A percentile compares a stretch with the other conserved stretches of the same genome.
These are phyloP conservation scores for Penium margaritaceum DNA, from an alignment of 139 green algal genomes.

Conservation along the genomic window DNA sequence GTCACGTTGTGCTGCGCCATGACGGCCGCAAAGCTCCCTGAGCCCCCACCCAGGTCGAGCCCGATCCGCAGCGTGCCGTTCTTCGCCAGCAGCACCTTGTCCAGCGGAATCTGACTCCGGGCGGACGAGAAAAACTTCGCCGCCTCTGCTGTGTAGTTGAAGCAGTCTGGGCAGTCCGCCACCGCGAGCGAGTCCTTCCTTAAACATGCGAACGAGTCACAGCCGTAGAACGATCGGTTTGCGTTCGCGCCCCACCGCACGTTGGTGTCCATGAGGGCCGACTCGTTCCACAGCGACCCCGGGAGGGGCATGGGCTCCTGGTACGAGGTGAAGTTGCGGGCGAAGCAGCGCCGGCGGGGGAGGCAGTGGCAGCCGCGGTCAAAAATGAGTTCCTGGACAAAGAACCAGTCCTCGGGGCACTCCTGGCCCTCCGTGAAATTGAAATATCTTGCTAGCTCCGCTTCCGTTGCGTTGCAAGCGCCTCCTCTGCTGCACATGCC, in stretches of 20 bases:
- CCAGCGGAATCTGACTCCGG: background rate
- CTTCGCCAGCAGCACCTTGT: background rate
- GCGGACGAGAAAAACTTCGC: background rate
- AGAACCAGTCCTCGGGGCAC: constrained; percentile 14
- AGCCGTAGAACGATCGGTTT: too few relatives aligned
- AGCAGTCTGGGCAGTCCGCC: background rate
- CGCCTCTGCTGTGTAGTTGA: background rate
- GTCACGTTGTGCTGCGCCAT: constrained; percentile 10
- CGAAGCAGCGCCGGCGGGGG: constrained; percentile 9
- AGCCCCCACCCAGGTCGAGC: constrained; percentile 9
- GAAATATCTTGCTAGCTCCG: background rate
- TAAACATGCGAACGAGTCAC: background rate
- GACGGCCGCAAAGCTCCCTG: constrained; percentile 11
- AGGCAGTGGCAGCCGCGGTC: background rate
- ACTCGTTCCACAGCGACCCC: background rate
- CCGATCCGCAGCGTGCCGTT: constrained; percentile 4
- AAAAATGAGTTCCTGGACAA: background rate
- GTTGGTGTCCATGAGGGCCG: constrained; percentile 7
- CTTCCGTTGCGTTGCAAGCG: constrained; percentile 1
- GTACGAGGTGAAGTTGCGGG: background rate
- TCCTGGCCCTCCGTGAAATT: background rate
- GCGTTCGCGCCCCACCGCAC: background rate
- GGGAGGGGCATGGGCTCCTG: constrained; percentile 3
- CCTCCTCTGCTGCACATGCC: too few relatives aligned
- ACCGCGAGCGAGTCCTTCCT: background rate